Evolutionary conservation across 106 monocot genomes (phyloP), one percentile per base, ranked within the genome.

Genomic region (Alisma plantagoaquatica): DNA sequence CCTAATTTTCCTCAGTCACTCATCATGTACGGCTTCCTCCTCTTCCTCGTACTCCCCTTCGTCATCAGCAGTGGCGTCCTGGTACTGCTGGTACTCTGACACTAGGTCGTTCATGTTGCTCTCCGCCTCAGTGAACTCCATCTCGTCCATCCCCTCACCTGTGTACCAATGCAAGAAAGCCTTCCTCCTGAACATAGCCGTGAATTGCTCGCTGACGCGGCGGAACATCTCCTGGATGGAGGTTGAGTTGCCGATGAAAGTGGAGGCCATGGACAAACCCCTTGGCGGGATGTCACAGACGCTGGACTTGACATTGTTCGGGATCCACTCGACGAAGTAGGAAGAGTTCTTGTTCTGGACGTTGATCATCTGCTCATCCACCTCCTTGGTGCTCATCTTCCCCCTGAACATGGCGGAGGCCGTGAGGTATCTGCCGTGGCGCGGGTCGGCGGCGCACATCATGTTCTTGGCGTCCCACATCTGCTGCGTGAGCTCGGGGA

Each of bases 151-250:
- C 0, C 78, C 78, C 46, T 78, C 78, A 10, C 78, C 78, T 1
- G 73, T 78, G 54, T 78, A 78, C 78, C 78, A 78, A 53, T 78
- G 78, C 38, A 78, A 48, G 75, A 79, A 79, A 26, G 79, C 79
- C 75, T 79, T 79, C 70, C 79, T 70, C 59, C 79, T 70, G 53
- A 79, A 79, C 79, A 79, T 79, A 15, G 79, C 79, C 0, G 79
- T 79, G 57, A 79, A 79, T 52, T 79, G 79, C 60, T 75, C 79
- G 42, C 78, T 78, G 8, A 78, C 78, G 27, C 78, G 29, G n/a
- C 68, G 68, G 59, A 77, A 77, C 77, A 77, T 77, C 73, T 77
- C 77, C 68, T 77, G 77, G 23, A 77, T 77, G 21, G 78, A 78
- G 3, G 78, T 78, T n/a, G 78, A 78, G 63, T 78, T 78, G 3